A percentile compares a stretch with the other conserved stretches of the same genome.
These are phyloP conservation scores for Tetrahymena elliotti DNA, from an alignment of 73 alveolate species.

Conservation along the genomic window DNA sequence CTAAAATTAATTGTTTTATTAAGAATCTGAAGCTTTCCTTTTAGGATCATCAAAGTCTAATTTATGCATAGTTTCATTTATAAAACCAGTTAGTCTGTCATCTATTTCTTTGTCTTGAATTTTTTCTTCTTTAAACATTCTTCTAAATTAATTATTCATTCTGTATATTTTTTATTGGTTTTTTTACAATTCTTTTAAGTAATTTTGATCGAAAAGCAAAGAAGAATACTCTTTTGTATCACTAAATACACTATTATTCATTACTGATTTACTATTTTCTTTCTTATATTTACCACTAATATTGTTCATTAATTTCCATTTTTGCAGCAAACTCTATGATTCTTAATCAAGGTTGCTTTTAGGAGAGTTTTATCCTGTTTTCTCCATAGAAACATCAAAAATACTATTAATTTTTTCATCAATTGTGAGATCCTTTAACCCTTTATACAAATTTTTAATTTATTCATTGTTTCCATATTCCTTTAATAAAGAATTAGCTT, in stretches of 20 bases:
- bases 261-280: not conserved
- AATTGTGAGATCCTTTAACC: not conserved
- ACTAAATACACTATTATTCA: not conserved
- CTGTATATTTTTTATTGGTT: not conserved
- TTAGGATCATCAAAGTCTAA: not conserved
- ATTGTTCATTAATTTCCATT: not conserved
- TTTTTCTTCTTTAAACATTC: not conserved
- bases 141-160: not conserved
- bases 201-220: not conserved
- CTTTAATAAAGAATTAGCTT: not conserved
- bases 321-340: not conserved
- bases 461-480: not conserved
- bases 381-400: not conserved
- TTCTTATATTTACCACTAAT: not conserved
- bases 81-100: not conserved
- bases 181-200: not conserved
- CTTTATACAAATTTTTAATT: not conserved
- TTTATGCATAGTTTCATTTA: not conserved
- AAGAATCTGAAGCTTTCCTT: not conserved
- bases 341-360: not conserved
- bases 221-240: not conserved
- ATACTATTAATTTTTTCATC: not conserved
- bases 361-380: not conserved
- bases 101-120: not conserved
- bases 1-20: not conserved